A percentile compares a stretch with the other conserved stretches of the same genome.
These are phyloP conservation scores for Fusarium subtropicale DNA, from an alignment of 2,329 filamentous ascomycete genomes.

Conservation along the genomic window DNA sequence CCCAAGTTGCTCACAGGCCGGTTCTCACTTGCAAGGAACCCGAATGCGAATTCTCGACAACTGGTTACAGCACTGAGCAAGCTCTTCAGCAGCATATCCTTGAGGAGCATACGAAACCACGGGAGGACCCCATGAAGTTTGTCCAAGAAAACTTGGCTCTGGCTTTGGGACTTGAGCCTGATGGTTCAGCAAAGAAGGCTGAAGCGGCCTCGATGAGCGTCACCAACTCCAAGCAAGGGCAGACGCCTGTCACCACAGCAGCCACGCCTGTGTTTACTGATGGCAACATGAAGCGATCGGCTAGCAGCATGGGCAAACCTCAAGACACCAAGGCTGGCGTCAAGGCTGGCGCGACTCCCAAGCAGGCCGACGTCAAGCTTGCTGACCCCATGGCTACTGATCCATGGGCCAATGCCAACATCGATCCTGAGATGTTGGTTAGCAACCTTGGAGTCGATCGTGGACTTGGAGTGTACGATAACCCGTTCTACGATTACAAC, in stretches of 20 bases:
- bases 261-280: constrained; percentile 65
- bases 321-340: constrained; percentile 50
- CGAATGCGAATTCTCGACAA: constrained; percentile 64
- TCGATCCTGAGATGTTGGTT: constrained; percentile 62
- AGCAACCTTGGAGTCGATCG: constrained; percentile 52
- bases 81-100: constrained; percentile 64
- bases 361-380: constrained; percentile 47
- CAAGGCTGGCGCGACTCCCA: constrained; percentile 49
- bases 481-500: constrained; percentile 55
- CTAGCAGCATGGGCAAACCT: constrained; percentile 58
- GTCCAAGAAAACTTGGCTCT: constrained; percentile 61
- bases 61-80: constrained; percentile 67
- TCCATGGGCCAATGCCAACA: constrained; percentile 57
- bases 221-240: constrained; percentile 61
- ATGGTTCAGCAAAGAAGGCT: constrained; percentile 58
- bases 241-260: constrained; percentile 58
- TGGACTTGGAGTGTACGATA: constrained; percentile 51
- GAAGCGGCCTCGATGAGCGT: constrained; percentile 55
- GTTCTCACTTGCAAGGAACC: constrained; percentile 64
- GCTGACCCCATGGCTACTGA: constrained; percentile 43
- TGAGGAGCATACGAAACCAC: constrained; percentile 70
- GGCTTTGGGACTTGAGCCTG: constrained; percentile 63
- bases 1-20: constrained; percentile 53
- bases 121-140: constrained; percentile 66
- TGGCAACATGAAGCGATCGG: constrained; percentile 63